phyloP scores from a whole-genome alignment of 2,329 filamentous ascomycete species.

The Huntiella abstrusa region DNA sequence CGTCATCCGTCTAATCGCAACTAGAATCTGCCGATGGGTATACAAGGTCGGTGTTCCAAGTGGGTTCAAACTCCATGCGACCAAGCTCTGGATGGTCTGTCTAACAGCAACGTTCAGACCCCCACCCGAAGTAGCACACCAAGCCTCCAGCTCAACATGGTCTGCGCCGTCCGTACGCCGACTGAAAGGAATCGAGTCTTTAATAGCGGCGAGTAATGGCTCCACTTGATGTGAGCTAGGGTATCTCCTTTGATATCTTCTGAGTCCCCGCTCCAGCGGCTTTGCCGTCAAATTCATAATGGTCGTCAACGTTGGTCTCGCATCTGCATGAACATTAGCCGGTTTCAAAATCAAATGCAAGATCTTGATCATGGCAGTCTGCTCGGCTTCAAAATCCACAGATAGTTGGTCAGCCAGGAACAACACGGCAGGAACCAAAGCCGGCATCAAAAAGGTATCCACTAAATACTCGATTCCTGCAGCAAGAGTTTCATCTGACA shows the following conservation, averaged over 20 bases:
- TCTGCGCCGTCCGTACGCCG: constrained; percentile 44
- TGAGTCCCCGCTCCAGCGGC: constrained; percentile 47
- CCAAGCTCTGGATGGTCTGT: constrained; percentile 41
- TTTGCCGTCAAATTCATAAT: constrained; percentile 55
- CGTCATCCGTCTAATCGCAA: constrained; percentile 19
- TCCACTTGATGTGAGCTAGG: constrained; percentile 51
- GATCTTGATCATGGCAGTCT: constrained; percentile 51
- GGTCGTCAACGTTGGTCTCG: constrained; percentile 48
- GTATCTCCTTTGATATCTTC: constrained; percentile 45
- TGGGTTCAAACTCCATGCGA: constrained; percentile 46
- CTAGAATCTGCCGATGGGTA: constrained; percentile 51
- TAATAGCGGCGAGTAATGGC: constrained; percentile 46
- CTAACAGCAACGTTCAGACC: constrained; percentile 40
- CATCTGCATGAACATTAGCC: constrained; percentile 51
- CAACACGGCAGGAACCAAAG: constrained; percentile 51
- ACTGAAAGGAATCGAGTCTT: constrained; percentile 36
- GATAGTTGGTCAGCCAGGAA: constrained; percentile 56
- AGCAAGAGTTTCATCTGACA: constrained; percentile 53
- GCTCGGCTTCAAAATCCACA: constrained; percentile 41
- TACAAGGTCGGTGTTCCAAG: constrained; percentile 45
- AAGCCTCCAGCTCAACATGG: constrained; percentile 48
- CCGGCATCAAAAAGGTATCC: constrained; percentile 64
- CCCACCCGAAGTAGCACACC: constrained; percentile 36
- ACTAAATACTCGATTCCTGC: constrained; percentile 61
- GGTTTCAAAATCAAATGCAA: constrained; percentile 55